Evolutionary conservation across 1,139 yeast species (phyloP).

Genomic region (Wickerhamomyces sp.): DNA sequence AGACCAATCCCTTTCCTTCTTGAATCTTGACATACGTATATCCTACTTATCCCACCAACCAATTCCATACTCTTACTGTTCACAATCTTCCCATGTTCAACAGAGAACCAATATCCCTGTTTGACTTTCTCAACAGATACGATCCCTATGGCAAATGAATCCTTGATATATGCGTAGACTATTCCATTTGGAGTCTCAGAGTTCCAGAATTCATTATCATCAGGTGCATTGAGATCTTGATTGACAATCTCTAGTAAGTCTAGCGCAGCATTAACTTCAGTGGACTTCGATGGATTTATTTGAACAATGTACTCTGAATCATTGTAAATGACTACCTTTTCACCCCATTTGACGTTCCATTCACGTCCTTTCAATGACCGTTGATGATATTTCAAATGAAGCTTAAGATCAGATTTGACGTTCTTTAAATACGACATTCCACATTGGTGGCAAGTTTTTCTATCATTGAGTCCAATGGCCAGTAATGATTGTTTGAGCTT

Average conservation of each 20-base stretch:
- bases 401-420: conserved; percentile 38
- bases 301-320: conserved; percentile 23
- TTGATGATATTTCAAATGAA: conserved; percentile 47
- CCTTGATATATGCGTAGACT: conserved; percentile 42
- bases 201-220: conserved; percentile 47
- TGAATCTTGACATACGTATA: conserved; percentile 55
- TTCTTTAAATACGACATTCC: conserved; percentile 54
- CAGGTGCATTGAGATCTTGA: conserved; percentile 53
- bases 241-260: conserved; percentile 49
- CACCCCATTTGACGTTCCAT: conserved; percentile 34
- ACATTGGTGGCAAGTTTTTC: conserved; percentile 46
- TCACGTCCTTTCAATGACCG: conserved; percentile 42
- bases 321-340: conserved; percentile 1
- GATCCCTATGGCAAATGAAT: conserved; percentile 46
- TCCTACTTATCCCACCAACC: conserved; percentile 55
- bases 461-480: conserved; percentile 14
- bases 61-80: conserved; percentile 22
- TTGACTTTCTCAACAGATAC: conserved; percentile 38
- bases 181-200: conserved; percentile 20
- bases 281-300: conserved; percentile 25
- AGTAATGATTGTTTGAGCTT: conserved; percentile 12
- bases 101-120: conserved; percentile 46
- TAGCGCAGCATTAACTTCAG: conserved; percentile 29
- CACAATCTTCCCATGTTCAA: conserved; percentile 20
- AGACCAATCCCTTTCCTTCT: conserved; percentile 48